Evolutionary conservation across 179 eudicot species (phyloP).

Genomic region (Silene noctiflora): DNA sequence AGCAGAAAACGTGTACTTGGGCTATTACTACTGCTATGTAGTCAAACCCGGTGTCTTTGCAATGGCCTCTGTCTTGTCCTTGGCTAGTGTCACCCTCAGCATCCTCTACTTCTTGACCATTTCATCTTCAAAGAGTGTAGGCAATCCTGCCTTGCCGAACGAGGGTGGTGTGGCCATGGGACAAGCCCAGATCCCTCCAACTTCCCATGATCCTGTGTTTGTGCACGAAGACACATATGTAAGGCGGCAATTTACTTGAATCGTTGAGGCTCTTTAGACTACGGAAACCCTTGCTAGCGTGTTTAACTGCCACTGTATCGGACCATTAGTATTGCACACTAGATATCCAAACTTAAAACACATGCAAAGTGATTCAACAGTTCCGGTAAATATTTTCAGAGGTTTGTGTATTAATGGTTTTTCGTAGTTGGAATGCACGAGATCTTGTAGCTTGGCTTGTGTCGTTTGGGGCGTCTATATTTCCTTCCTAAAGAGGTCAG

Average conservation of each 20-base stretch:
- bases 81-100: constrained; percentile 63
- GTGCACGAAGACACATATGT: constrained; percentile 91
- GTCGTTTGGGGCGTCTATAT: too few species aligned
- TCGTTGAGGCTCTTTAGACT: not conserved
- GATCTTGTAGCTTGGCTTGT: not conserved
- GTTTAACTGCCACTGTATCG: not conserved
- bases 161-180: constrained; percentile 80
- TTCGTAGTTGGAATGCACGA: not conserved
- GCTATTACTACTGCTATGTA: constrained; percentile 72
- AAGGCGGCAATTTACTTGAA: constrained; percentile 66
- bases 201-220: constrained; percentile 65
- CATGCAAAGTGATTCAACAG: not conserved
- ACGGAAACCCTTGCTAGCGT: not conserved
- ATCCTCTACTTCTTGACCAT: constrained; percentile 51
- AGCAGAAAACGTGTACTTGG: constrained; percentile 46
- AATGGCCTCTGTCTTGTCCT: constrained; percentile 58
- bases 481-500: too few species aligned
- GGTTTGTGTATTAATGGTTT: not conserved
- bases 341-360: not conserved
- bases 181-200: constrained; percentile 67
- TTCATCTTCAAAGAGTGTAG: constrained; percentile 37
- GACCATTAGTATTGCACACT: not conserved
- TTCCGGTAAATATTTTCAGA: not conserved
- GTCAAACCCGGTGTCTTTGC: constrained; percentile 88
- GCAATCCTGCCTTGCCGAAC: constrained; percentile 29